Base-by-base conservation (phyloP, 257 asterid genomes). In the Solanum peruvianum region DNA sequence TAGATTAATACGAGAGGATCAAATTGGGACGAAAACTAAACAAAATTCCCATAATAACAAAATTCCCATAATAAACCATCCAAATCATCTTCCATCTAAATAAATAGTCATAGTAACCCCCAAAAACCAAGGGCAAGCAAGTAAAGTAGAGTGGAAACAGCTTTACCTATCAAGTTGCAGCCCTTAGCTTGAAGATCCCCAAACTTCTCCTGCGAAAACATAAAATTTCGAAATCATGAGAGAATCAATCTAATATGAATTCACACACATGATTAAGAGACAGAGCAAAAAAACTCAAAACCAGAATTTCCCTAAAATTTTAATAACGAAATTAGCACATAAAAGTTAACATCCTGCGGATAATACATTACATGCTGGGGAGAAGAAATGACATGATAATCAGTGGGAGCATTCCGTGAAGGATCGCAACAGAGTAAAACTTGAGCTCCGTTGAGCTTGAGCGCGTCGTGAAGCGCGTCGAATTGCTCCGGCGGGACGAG, bases 401-500 rank as follows among this genome's bases (percentile, higher is more conserved):
- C 99, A 82, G 82, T 87, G 62, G 93, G 90, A 14, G 94, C 93
- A 76, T 94, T 97, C 45, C 98, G 95, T 47, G 96, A 89, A 82
- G 99, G 98, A 52, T 97, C 98, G 87, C 99, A 97, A 91, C 99
- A 95, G 85, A 94, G 96, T 44, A 95, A 83, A 67, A 97, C 91
- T 85, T 92, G 89, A 18, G 99, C 99, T 71, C 99, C 99, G 75
- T 94, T 97, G 90, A 91, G 97, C 93, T 95, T 95, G 88, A 97
- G 90, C 23, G 99, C 98, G 87, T 95, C 99, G 94, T 94, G 99
- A 84, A 97, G 97, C 81, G 98, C 88, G 88, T 97, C 99, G 90
- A 93, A 97, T 60, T 90, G 89, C 92, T 97, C 99, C 71, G 99
- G 98, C 70, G 98, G 99, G 25, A 97, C 98, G 82, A 97, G 92